Conservation (phyloP, 1,284 basidiomycete species). For the Cryptococcus sp. region DNA sequence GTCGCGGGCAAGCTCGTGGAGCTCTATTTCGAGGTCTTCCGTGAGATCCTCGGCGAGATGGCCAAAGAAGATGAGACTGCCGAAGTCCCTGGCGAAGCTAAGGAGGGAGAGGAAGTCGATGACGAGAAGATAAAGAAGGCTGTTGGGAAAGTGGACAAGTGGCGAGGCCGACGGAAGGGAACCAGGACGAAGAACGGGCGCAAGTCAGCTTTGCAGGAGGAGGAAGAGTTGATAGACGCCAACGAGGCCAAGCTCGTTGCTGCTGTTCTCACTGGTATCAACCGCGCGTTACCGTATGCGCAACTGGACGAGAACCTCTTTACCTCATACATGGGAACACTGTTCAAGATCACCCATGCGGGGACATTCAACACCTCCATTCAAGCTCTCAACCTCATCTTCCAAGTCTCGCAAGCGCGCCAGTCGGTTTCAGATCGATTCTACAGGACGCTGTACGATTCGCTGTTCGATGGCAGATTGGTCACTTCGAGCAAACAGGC, state of each 20-base stretch:
- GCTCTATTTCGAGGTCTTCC: slow-evolving; percentile 94
- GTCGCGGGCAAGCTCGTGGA: slow-evolving; percentile 84
- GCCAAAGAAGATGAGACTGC: slow-evolving; percentile 44
- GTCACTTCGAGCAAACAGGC: slow-evolving; percentile 88
- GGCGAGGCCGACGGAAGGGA: slow-evolving; percentile 51
- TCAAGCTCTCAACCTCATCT: slow-evolving; percentile 89
- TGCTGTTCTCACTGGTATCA: slow-evolving; percentile 90
- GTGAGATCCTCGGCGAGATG: slow-evolving; percentile 72
- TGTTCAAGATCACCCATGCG: slow-evolving; percentile 94
- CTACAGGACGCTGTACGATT: slow-evolving; percentile 88
- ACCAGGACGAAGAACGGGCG: slow-evolving; percentile 47
- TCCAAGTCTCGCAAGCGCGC: slow-evolving; percentile 65
- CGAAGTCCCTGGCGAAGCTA: slow-evolving; percentile 27
- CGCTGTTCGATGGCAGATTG: slow-evolving; percentile 80
- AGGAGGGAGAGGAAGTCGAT: slow-evolving; percentile 50
- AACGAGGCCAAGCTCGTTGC: slow-evolving; percentile 81
- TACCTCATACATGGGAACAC: slow-evolving; percentile 84
- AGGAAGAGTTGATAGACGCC: slow-evolving; percentile 69
- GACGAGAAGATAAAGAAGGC: slow-evolving; percentile 49
- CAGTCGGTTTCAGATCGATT: slow-evolving; percentile 74
- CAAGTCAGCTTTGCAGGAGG: slow-evolving; percentile 40
- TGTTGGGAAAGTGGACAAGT: slow-evolving; percentile 54
- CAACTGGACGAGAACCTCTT: slow-evolving; percentile 69
- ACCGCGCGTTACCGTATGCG: slow-evolving; percentile 92
- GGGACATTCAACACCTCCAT: slow-evolving; percentile 90